phyloP scores from a whole-genome alignment of 164 flowering plant species.

The Liriodendron chinense region DNA sequence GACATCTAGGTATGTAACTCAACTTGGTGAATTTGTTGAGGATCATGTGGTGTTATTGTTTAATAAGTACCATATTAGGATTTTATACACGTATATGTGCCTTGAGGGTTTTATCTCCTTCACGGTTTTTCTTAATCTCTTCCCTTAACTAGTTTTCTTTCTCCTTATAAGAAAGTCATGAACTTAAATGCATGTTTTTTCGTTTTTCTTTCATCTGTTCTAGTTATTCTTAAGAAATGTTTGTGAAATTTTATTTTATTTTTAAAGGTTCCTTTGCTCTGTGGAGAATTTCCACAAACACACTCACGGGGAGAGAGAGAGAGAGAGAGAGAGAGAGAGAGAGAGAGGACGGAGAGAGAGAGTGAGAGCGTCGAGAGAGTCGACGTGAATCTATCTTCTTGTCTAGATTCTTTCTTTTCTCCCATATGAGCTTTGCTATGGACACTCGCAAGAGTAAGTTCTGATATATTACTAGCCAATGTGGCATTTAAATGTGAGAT shows the following conservation, averaged over 20 bases:
- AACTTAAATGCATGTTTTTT: not conserved
- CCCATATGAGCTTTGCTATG: no score
- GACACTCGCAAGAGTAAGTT: no score
- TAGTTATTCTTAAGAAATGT: not conserved
- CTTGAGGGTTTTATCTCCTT: slow-evolving; percentile 8
- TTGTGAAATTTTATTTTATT: not conserved
- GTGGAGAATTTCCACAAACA: not conserved
- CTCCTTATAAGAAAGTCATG: slow-evolving; percentile 5
- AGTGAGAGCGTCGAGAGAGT: no score
- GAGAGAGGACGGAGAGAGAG: no score
- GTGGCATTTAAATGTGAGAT: no score
- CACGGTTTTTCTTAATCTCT: slow-evolving; percentile 5
- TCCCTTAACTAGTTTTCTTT: slow-evolving; percentile 7
- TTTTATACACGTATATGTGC: slow-evolving; percentile 9
- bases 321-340: no score
- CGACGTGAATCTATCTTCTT: no score
- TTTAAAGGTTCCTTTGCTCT: not conserved
- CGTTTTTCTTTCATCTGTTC: not conserved
- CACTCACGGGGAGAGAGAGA: no score
- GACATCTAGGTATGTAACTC: slow-evolving; percentile 20
- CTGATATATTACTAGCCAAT: no score
- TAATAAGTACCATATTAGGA: slow-evolving; percentile 13
- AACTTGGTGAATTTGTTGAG: slow-evolving; percentile 15
- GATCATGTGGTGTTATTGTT: slow-evolving; percentile 13
- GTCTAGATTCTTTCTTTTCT: no score